Evolutionary conservation across 2,329 filamentous ascomycete species (phyloP), one percentile per base, ranked within the genome.

Genomic region (Atkinsonella hypoxylon): DNA sequence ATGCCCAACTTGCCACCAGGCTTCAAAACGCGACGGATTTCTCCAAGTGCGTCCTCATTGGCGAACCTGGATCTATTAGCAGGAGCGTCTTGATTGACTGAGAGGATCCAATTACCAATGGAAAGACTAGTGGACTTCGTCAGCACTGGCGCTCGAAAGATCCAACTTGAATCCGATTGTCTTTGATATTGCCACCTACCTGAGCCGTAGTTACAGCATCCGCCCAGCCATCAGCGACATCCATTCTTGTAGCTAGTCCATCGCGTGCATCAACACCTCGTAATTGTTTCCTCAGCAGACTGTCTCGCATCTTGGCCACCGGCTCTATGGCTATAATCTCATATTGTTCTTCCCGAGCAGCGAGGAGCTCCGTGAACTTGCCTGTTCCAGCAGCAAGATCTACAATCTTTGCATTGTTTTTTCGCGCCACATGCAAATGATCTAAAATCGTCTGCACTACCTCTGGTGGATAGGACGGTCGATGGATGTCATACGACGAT

Each of bases 301-400:
- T 74, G 44, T 69, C 69, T 39, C 83, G 71, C 84, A 89, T 89
- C 6, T 71, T 74, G 51, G 67, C 68, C 59, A 85, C 77, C 22
- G 83, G 83, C 64, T 87, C 76, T 46, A 87, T 69, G 45, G 82
- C 77, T 44, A 81, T 59, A 54, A 89, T 70, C 41, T 77, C 61
- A 64, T 77, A 87, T 7, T 66, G 61, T 64, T 87, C 85, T 0
- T 73, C 68, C 31, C 82, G 69, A 13, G 64, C 67, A 7, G 79
- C 77, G 34, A 89, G 70, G 17, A 75, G 58, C 62, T 83, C 79
- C 0, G 83, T 87, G 59, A 87, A 82, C 59, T 86, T 86, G 26
- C 84, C 84, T 0, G 83, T 86, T 0, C 83, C 83, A 3, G 82
- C 80, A 1, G 76, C 83, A 17, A 87, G 69, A 61, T 87, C 83